Conservation (phyloP, 371 early-diverging fungal genomes). For the Dinochytrium kinnereticum region DNA sequence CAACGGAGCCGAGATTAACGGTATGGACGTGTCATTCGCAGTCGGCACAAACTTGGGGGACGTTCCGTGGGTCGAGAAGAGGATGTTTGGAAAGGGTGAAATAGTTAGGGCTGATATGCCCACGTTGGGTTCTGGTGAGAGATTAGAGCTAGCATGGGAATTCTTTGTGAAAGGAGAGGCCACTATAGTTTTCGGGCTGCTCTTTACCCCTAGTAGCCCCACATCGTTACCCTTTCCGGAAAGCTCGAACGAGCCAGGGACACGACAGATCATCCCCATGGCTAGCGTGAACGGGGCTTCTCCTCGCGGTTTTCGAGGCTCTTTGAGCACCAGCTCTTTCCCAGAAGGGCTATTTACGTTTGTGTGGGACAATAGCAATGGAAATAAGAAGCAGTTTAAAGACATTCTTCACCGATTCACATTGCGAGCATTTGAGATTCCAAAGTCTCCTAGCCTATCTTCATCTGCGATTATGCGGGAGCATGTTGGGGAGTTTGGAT, state of each 20-base stretch:
- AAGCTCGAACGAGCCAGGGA: constrained; percentile 16
- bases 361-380: constrained; percentile 37
- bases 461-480: background rate
- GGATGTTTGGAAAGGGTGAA: constrained; percentile 22
- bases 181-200: constrained; percentile 28
- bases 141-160: constrained; percentile 37
- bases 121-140: constrained; percentile 9
- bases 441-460: constrained; percentile 1
- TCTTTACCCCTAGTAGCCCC: constrained; percentile 4
- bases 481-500: constrained; percentile 28
- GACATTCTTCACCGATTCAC: constrained; percentile 19
- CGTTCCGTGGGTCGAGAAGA: background rate
- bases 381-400: constrained; percentile 21
- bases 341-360: constrained; percentile 24
- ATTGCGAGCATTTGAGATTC: constrained; percentile 28
- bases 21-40: constrained; percentile 19
- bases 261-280: constrained; percentile 26
- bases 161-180: constrained; percentile 20
- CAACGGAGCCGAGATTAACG: background rate
- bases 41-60: constrained; percentile 18
- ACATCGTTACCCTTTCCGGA: constrained; percentile 22
- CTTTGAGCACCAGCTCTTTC: constrained; percentile 25
- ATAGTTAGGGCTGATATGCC: constrained; percentile 19
- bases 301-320: constrained; percentile 21
- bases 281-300: constrained; percentile 9